Evolutionary conservation across 305 asterid genomes (phyloP).

Genomic region (Solanum hybrid): DNA sequence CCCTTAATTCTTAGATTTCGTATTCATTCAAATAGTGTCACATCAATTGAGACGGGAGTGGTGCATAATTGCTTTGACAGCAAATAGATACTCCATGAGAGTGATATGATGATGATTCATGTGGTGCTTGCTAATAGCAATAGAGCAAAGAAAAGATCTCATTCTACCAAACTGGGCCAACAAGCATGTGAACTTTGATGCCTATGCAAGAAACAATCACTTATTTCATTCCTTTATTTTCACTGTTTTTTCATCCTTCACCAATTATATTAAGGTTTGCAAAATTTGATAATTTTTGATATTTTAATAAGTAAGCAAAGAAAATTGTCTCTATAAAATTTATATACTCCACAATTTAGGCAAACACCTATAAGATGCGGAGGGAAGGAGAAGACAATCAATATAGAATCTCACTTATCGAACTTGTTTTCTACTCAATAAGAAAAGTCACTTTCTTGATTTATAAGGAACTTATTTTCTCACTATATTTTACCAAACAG

Average conservation of each 20-base stretch:
- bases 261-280: neutral
- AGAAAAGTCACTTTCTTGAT: neutral
- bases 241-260: neutral
- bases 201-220: conserved; percentile 39
- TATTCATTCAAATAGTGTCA: too few species aligned
- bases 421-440: neutral
- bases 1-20: too few species aligned
- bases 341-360: neutral
- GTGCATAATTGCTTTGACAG: neutral
- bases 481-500: neutral
- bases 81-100: neutral
- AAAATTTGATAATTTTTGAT: neutral
- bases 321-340: neutral
- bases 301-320: neutral
- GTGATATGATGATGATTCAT: conserved; percentile 3
- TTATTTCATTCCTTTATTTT: neutral
- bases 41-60: rapidly evolving
- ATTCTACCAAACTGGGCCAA: conserved; percentile 25
- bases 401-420: neutral
- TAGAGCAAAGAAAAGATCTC: conserved; percentile 6
- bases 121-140: neutral
- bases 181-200: conserved; percentile 31
- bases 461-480: neutral
- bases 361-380: neutral
- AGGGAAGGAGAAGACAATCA: neutral